Evolutionary conservation across 2,329 filamentous ascomycete species (phyloP).

Genomic region (Trichoderma sp.): DNA sequence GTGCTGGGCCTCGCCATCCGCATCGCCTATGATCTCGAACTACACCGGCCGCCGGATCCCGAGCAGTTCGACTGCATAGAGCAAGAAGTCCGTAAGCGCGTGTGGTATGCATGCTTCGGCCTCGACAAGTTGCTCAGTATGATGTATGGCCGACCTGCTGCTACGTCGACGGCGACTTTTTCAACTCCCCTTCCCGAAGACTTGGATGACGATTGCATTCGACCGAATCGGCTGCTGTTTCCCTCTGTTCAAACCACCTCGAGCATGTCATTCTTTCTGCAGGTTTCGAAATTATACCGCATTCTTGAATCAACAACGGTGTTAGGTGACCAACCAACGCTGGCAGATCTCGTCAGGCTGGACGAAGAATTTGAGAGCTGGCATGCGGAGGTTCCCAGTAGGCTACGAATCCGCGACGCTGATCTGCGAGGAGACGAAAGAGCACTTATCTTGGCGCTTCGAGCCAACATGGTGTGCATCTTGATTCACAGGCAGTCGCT

Average conservation of each 20-base stretch:
- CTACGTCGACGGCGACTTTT: slow-evolving; percentile 10
- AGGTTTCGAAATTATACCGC: slow-evolving; percentile 19
- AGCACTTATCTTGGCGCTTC: slow-evolving; percentile 8
- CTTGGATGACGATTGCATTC: slow-evolving; percentile 22
- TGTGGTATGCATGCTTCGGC: slow-evolving; percentile 22
- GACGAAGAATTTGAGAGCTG: slow-evolving; percentile 19
- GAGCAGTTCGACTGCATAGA: slow-evolving; percentile 14
- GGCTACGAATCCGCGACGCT: not conserved
- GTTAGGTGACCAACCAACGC: slow-evolving; percentile 4
- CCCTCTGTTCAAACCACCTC: slow-evolving; percentile 11
- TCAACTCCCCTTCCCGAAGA: slow-evolving; percentile 19
- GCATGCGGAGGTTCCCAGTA: slow-evolving; percentile 10
- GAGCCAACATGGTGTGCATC: slow-evolving; percentile 20
- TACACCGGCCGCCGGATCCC: slow-evolving; percentile 11
- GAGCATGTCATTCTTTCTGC: slow-evolving; percentile 18
- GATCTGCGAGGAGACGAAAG: not conserved
- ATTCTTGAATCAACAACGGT: slow-evolving; percentile 9
- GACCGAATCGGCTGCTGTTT: slow-evolving; percentile 1
- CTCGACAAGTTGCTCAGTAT: slow-evolving; percentile 23
- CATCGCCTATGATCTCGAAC: slow-evolving; percentile 15
- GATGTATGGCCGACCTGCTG: slow-evolving; percentile 23
- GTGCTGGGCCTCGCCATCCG: slow-evolving; percentile 15
- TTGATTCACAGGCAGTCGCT: slow-evolving; percentile 18
- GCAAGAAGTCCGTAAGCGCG: slow-evolving; percentile 20
- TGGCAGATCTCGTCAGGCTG: slow-evolving; percentile 15